Evolutionary conservation across 345 rosid genomes (phyloP), one percentile per base, ranked within the genome.

Genomic region (Diplotaxis tenuifolia): DNA sequence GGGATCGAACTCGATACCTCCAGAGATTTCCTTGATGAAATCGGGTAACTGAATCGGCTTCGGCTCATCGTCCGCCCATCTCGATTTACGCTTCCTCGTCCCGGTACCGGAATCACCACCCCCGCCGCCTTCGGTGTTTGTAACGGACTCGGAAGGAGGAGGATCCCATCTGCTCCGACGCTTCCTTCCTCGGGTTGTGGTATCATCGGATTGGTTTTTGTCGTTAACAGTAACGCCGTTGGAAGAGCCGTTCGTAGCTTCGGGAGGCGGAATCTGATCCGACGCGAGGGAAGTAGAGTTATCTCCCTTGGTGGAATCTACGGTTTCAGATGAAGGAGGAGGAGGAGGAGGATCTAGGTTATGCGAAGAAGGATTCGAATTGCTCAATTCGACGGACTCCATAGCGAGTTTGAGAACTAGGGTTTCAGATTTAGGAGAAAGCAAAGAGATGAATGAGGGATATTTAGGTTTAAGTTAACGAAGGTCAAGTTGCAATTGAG

Each of bases 1-100:
- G 0, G 97, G 97, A 54, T 96, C 98, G 65, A 90, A 96, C 72
- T 92, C 98, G 49, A 92, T 89, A 85, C 93, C 96, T 85, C 96
- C 96, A 1, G 93, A 70, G 63, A 89, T 85, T 52, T 94, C 97
- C 65, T 88, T 92, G 86, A 88, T 85, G 75, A 90, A 95, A 80
- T 95, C 96, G 5, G 99, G 99, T 12, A 96, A 80, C 86, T 92
- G 96, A 79, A 92, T 77, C 67, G 91, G 96, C 84, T 89, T 96
- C 9, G 96, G 96, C 76, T 90, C 99, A 7, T 95, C 94, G 47
- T 92, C 94, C 0, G 96, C 96, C 99, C 97, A 95, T 45, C 99
- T 73, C 0, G 97, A 90, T 82, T 82, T 95, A 78, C 97, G 75
- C 89, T 92, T 92, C 83, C 82, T 78, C 5, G 83, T 68, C 12